Evolutionary conservation across 495 filamentous ascomycete species (phyloP), one percentile per base, ranked within the genome.

Genomic region (Chaetomium tenue): DNA sequence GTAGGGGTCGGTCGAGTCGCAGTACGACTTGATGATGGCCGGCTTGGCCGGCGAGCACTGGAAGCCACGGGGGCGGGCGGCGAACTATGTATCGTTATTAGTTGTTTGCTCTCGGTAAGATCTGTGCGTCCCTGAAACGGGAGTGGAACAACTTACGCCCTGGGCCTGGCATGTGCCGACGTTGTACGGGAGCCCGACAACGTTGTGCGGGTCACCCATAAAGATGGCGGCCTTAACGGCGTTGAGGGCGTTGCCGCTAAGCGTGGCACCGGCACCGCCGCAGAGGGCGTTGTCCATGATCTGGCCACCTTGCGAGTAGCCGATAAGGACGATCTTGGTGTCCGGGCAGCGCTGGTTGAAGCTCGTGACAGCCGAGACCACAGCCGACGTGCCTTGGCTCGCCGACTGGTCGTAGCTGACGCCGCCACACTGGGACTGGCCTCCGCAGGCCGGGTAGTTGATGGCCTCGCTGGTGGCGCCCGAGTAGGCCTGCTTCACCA

Each of bases 201-300:
- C 71, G 73, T 83, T 80, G 44, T 82, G 79, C 5, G 86, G 86
- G 64, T 86, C 83, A 33, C 85, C 86, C 83, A 86, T 84, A 68
- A 86, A 83, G 69, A 88, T 88, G 40, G 79, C 83, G 9, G 81
- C 86, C 71, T 86, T 87, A 65, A 76, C 70, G 25, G 67, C 51
- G 46, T 50, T 63, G 23, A 84, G 75, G 1, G 81, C 77, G 3
- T 73, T 79, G 58, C 81, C 81, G 26, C 75, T 75, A 33, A 81
- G 68, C 2, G 82, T 83, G 23, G 81, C 69, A 56, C 83, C 83
- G 2, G 80, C 70, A 25, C 85, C 86, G 30, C 86, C 86, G 69
- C 86, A 88, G 20, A 88, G 70, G 25, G 83, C 85, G 64, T 83
- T 83, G 65, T 88, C 85, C 74, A 87, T 79, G 73, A 88, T 87